Percentiles rank a stretch among this genome's conserved stretches.
These are phyloP conservation scores for Lodderomyces parapsilosis DNA, from an alignment of 1,139 yeast genomes.

Conservation along the genomic window DNA sequence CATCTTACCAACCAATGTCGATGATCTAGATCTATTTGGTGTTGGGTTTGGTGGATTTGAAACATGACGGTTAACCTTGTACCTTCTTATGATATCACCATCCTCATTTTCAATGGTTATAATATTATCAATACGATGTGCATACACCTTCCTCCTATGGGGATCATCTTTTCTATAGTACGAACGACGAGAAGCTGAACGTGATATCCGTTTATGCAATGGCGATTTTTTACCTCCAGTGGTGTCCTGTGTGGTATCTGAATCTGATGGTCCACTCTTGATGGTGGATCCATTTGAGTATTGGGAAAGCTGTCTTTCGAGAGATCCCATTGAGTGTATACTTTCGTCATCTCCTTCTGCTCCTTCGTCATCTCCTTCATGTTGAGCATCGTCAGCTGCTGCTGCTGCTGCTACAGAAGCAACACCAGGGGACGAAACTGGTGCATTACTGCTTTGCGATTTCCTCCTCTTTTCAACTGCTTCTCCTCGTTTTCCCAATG, in stretches of 20 bases:
- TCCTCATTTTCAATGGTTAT: conserved; percentile 86
- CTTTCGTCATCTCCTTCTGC: conserved; percentile 26
- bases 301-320: conserved; percentile 36
- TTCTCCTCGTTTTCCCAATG: conserved; percentile 13
- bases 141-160: conserved; percentile 35
- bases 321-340: conserved; percentile 42
- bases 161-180: conserved; percentile 32
- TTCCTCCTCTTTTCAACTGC: conserved; percentile 4
- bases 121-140: conserved; percentile 59
- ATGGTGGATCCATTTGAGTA: conserved; percentile 23
- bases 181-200: conserved; percentile 16
- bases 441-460: background rate
- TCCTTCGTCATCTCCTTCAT: background rate
- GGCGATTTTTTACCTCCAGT: conserved; percentile 4
- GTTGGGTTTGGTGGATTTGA: conserved; percentile 3
- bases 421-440: background rate
- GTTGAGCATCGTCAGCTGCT: background rate
- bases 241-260: background rate
- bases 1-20: conserved; percentile 42
- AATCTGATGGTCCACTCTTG: conserved; percentile 1
- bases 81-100: conserved; percentile 87
- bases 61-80: conserved; percentile 61
- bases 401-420: no score
- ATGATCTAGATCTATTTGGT: conserved; percentile 26
- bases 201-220: conserved; percentile 7